A percentile compares a stretch with the other conserved stretches of the same genome.
Conservation (phyloP, 441 rosid genomes). For the Mallotus japonicus region DNA sequence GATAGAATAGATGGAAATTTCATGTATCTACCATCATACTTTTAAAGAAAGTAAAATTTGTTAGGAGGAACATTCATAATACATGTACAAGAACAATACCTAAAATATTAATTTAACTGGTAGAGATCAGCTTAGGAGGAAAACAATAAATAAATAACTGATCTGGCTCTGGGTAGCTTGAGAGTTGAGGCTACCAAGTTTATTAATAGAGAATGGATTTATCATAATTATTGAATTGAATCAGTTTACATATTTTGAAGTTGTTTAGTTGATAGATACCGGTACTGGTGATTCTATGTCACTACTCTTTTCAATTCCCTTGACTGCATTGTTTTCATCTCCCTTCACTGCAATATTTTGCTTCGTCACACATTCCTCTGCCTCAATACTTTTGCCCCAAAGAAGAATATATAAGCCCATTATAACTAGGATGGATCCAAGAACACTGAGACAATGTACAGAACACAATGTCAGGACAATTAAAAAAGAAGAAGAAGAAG, state of each 20-base stretch:
- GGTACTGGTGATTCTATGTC: constrained; percentile 23
- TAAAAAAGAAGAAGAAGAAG: too few species aligned
- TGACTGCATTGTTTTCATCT: constrained; percentile 2
- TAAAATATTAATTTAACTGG: too few species aligned
- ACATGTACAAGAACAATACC: too few species aligned
- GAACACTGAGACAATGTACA: constrained; percentile 34
- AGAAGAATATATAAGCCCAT: constrained; percentile 64
- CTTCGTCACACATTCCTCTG: constrained; percentile 33
- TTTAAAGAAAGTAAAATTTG: too few species aligned
- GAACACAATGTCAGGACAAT: too few species aligned
- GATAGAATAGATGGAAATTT: too few species aligned
- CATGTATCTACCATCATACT: too few species aligned
- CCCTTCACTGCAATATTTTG: constrained; percentile 14
- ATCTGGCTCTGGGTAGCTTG: neutral
- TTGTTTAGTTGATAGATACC: neutral
- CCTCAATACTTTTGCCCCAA: constrained; percentile 54
- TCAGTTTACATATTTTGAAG: neutral
- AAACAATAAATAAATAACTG: neutral
- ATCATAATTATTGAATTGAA: neutral
- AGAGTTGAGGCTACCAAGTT: too few species aligned
- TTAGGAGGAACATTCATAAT: too few species aligned
- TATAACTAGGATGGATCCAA: constrained; percentile 56
- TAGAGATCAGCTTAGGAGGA: too few species aligned
- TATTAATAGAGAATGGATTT: too few species aligned
- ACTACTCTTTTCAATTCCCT: too few species aligned